Base-by-base conservation (phyloP, 352 stramenopile species). In the Globisporangium echinulatum region DNA sequence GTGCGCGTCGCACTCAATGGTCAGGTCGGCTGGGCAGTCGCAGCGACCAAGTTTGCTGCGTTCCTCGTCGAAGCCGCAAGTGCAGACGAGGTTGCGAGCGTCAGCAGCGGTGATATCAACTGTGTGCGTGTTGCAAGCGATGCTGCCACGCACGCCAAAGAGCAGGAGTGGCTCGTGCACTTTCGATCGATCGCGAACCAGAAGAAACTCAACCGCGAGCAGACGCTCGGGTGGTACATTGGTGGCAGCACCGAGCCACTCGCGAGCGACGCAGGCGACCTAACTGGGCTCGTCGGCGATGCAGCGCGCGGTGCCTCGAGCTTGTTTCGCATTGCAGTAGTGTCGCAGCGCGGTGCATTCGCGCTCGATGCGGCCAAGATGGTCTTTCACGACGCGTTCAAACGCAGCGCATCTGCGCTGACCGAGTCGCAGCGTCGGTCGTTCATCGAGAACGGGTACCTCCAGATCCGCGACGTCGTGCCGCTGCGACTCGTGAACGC, bases 381-480 rank as follows among this genome's bases (percentile, higher is more conserved):
- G 49, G 38, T 65, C 14, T 68, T 88, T 53, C 36, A 65, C 59
- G 63, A 57, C 11, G 42, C 25, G 15, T 61, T 68, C 48, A 33
- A 19, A 17, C 44, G 48, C 17, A 58, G 55, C 17, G 48, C 64
- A 9, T 79, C 70, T 1, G 62, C 77, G 7, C 61, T 93, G 46
- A 78, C 67, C 25, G 67, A 82, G 19, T 88, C 78, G 0, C 84
- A 93, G 54, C 71, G 73, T 58, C 74, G 62, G 11, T 71, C 70
- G 19, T 93, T 93, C 64, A 84, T 86, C 62, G 70, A 74, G 49
- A 78, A 93, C 39, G 84, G 84, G n/a, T 91, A 77, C 59, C 61
- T 93, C 7, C 71, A 84, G 64, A 74, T 93, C 37, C 81, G 76
- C 39, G 68, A 74, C 11, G 81, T 73, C 7, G 81, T 93, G 25